Evolutionary conservation across 176 grass and related monocot genomes (phyloP), one percentile per base, ranked within the genome.

Genomic region (Sorghum bicolor): DNA sequence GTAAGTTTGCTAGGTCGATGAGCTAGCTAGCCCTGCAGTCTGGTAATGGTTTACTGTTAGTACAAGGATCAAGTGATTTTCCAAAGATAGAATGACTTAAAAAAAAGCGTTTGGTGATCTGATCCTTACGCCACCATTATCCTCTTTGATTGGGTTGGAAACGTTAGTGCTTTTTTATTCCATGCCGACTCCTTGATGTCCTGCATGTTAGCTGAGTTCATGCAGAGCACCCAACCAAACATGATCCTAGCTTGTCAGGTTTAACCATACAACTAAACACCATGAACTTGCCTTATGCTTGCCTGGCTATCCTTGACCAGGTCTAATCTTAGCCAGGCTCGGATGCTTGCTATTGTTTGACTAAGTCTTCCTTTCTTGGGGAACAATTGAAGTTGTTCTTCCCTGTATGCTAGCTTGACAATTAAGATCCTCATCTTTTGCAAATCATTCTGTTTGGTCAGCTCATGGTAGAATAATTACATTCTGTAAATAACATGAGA

Each of bases 281-380:
- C 48, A 20, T 52, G 48, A 5, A 52, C 17, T 52, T 52, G 48
- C 48, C 1, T 52, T 57, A 57, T 57, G 52, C 52, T 57, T 0
- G 2, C 52, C 8, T n/a, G 52, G 52, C 2, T 57, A n/a, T 57
- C 52, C 52, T 57, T 57, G 52, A 2, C 52, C 20, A 22, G 17
- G 19, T 57, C 52, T n/a, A 57, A 57, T n/a, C 52, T n/a, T 33
- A 30, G 60, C 20, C 70, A 70, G 58, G 3, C 1, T 44, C 64
- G 1, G 12, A 57, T 74, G 75, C 26, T 64, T 76, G 19, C 24
- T 80, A 19, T 68, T 89, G 70, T 78, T 81, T 50, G 38, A 81
- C 71, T 30, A 16, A 53, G 5, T 33, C 1, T 22, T 76, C 11
- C 17, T 71, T 70, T 85, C 40, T 65, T 77, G 20, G 45, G 81